Conservation (phyloP, 2,329 filamentous ascomycete species). For the Fusarium verticillioides region DNA sequence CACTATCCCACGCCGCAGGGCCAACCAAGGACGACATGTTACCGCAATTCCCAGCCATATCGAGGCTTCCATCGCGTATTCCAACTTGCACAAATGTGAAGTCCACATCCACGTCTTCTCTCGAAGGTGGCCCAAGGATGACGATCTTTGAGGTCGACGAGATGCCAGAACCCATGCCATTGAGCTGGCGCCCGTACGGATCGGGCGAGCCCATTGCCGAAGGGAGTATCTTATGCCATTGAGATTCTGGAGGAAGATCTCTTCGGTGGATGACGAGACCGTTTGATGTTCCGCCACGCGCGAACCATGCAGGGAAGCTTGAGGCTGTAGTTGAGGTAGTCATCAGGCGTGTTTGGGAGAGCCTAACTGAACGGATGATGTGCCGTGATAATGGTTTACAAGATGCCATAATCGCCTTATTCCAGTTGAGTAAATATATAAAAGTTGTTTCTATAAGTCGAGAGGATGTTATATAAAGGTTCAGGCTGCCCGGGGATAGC, state of each 20-base stretch:
- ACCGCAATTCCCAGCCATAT: conserved; percentile 78
- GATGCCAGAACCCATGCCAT: conserved; percentile 76
- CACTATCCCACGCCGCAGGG: conserved; percentile 56
- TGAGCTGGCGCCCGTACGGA: conserved; percentile 73
- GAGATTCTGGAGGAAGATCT: conserved; percentile 50
- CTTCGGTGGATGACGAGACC: conserved; percentile 63
- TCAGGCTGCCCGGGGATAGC: not conserved
- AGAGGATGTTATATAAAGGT: not conserved
- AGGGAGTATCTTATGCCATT: conserved; percentile 63
- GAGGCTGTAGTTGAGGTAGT: conserved; percentile 36
- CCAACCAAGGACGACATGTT: conserved; percentile 77
- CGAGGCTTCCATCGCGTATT: conserved; percentile 68
- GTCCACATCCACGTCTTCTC: conserved; percentile 67
- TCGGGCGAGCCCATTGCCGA: conserved; percentile 74
- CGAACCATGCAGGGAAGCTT: conserved; percentile 55
- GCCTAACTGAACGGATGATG: not conserved
- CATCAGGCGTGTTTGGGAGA: conserved; percentile 6
- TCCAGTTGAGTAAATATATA: no score
- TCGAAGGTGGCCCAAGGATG: conserved; percentile 65
- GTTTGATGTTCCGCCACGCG: conserved; percentile 75
- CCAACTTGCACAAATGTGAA: conserved; percentile 79
- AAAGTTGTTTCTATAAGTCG: not conserved
- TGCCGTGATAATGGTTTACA: not conserved
- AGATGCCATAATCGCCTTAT: not conserved
- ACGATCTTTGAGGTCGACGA: conserved; percentile 78